These are phyloP conservation scores for Diospyros kaki DNA, from an alignment of 148 eudicot species.

Conservation along the genomic window DNA sequence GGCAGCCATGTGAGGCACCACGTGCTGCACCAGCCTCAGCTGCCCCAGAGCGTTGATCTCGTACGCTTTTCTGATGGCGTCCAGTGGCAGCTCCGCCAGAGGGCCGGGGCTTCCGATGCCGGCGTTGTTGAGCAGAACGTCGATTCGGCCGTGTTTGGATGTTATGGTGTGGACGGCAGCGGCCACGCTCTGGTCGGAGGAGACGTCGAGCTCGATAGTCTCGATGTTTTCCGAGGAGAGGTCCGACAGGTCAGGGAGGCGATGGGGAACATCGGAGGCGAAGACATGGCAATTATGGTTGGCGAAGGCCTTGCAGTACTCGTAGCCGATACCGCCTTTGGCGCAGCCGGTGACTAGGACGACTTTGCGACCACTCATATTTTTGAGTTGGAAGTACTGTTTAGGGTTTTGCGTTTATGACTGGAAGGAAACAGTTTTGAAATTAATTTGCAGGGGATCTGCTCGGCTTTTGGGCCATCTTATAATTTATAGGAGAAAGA, in stretches of 20 bases:
- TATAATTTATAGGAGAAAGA: no score
- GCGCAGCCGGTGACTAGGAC: constrained; percentile 50
- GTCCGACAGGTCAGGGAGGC: constrained; percentile 24
- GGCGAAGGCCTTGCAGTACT: constrained; percentile 48
- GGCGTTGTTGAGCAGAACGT: constrained; percentile 41
- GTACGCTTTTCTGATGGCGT: constrained; percentile 28
- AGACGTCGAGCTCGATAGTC: constrained; percentile 41
- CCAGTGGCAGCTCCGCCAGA: constrained; percentile 37
- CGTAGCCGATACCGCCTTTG: constrained; percentile 50
- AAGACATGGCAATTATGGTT: constrained; percentile 37
- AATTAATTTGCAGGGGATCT: no score
- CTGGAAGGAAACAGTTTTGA: no score
- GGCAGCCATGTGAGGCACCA: constrained; percentile 40
- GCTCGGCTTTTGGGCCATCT: no score
- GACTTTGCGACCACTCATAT: constrained; percentile 22
- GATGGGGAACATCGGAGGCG: constrained; percentile 34
- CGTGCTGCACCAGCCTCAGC: constrained; percentile 39
- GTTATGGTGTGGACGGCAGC: constrained; percentile 24
- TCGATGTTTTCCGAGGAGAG: constrained; percentile 27
- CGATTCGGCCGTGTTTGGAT: constrained; percentile 31
- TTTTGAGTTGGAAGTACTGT: not conserved
- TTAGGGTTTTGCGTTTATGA: no score
- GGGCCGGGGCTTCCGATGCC: constrained; percentile 44
- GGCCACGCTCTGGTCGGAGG: constrained; percentile 34
- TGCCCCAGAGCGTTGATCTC: constrained; percentile 44